Percentiles rank a stretch among this genome's conserved stretches.
These are phyloP conservation scores for Aleurites moluccanus DNA, from an alignment of 441 rosid genomes.

Conservation along the genomic window DNA sequence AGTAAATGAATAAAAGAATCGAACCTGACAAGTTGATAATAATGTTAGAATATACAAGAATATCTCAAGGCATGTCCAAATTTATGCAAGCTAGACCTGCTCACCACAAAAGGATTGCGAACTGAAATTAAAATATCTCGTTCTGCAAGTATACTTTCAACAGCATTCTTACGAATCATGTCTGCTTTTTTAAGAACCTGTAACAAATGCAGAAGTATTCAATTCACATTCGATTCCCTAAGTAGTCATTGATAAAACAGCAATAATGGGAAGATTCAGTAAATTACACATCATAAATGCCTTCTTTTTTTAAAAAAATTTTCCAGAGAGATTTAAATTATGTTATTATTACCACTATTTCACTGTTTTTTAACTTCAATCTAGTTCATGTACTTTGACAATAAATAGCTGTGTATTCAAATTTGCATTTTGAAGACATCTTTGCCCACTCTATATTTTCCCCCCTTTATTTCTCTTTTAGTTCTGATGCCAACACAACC, in stretches of 20 bases:
- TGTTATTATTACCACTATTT: background rate
- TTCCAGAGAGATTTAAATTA: background rate
- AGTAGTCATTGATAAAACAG: background rate
- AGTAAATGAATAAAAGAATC: slow-evolving; percentile 98
- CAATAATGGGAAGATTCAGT: background rate
- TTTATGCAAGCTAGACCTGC: slow-evolving; percentile 49
- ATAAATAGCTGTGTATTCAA: background rate
- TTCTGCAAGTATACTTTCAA: slow-evolving; percentile 98
- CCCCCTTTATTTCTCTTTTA: background rate
- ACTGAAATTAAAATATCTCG: slow-evolving; percentile 97
- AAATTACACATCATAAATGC: background rate
- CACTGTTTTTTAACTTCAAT: background rate
- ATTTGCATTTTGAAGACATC: background rate
- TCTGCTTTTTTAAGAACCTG: slow-evolving; percentile 99
- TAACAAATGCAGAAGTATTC: slow-evolving; percentile 21
- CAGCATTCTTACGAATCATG: slow-evolving; percentile 99
- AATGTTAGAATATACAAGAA: slow-evolving; percentile 32
- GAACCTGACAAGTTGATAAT: slow-evolving; percentile 64
- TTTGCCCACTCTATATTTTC: background rate
- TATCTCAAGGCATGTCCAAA: slow-evolving; percentile 25
- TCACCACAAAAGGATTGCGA: slow-evolving; percentile 99
- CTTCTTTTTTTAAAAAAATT: background rate
- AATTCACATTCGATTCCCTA: slow-evolving; percentile 14
- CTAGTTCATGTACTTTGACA: background rate
- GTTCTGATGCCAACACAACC: background rate